Percentiles rank a stretch among this genome's conserved stretches.
Conservation (phyloP, 306 rosid genomes). For the Sicyos baderoa region DNA sequence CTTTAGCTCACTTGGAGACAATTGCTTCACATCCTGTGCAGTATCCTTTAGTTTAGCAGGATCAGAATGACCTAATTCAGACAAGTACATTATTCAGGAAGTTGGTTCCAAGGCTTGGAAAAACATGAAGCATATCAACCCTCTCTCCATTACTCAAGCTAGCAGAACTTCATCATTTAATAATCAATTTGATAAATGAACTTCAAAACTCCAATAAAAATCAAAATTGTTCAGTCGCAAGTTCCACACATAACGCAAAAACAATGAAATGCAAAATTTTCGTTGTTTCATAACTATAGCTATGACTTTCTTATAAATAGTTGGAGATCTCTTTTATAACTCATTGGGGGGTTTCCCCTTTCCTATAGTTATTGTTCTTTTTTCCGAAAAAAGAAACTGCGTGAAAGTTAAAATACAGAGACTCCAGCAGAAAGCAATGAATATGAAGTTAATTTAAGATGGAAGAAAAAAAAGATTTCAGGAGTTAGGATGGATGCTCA, state of each 20-base stretch:
- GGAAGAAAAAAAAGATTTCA: not conserved
- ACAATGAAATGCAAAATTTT: no score
- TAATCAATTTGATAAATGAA: not conserved
- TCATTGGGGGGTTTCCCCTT: no score
- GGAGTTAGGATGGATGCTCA: not conserved
- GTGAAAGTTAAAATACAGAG: not conserved
- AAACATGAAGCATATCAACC: not conserved
- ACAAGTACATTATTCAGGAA: slow-evolving; percentile 1
- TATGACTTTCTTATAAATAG: no score
- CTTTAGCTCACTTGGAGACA: slow-evolving; percentile 41
- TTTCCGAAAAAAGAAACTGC: not conserved
- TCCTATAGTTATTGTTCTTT: no score
- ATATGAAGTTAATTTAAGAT: not conserved
- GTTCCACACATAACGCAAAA: not conserved
- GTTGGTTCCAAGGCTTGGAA: not conserved
- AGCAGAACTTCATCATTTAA: not conserved
- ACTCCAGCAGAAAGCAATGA: not conserved
- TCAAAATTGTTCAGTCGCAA: not conserved
- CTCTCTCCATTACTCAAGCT: not conserved
- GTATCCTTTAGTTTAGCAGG: slow-evolving; percentile 56
- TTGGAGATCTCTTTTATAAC: no score
- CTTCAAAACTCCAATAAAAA: not conserved
- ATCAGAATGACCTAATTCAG: slow-evolving; percentile 65
- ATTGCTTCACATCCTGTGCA: slow-evolving; percentile 40
- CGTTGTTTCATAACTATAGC: no score